Percentiles rank a stretch among this genome's conserved stretches.
These are phyloP conservation scores for Cryptococcus floricola DNA, from an alignment of 1,284 basidiomycete species.

Conservation along the genomic window DNA sequence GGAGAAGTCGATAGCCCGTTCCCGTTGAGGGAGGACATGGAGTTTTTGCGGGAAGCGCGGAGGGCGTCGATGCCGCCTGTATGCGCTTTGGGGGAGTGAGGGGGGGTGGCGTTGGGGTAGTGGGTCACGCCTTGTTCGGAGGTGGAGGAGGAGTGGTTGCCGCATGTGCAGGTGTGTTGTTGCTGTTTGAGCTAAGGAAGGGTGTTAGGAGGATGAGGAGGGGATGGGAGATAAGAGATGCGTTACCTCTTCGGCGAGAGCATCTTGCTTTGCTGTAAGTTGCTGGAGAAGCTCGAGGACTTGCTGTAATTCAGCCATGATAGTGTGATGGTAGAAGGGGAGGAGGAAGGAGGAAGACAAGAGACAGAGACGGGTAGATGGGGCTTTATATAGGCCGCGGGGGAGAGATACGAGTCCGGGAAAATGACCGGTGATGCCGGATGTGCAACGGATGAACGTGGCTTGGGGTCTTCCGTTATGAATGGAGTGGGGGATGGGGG, in stretches of 20 bases:
- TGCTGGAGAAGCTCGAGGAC: slow-evolving; percentile 33
- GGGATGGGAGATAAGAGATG: not conserved
- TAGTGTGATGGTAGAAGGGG: not conserved
- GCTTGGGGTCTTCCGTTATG: no score
- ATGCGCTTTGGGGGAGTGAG: slow-evolving; percentile 8
- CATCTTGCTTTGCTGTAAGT: slow-evolving; percentile 36
- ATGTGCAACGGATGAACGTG: not conserved
- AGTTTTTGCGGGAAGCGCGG: slow-evolving; percentile 10
- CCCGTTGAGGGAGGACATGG: not conserved
- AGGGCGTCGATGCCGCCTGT: slow-evolving; percentile 27
- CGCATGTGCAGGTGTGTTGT: slow-evolving; percentile 5
- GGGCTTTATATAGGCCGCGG: not conserved
- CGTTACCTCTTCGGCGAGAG: slow-evolving; percentile 32
- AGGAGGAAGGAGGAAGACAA: not conserved
- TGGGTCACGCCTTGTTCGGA: slow-evolving; percentile 2
- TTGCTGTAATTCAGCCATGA: slow-evolving; percentile 26
- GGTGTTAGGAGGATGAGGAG: slow-evolving; percentile 1
- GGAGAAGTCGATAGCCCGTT: not conserved
- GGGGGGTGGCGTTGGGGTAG: slow-evolving; percentile 6
- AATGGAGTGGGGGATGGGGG: no score
- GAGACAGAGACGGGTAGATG: not conserved
- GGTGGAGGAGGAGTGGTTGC: slow-evolving; percentile 1
- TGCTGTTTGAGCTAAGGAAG: not conserved
- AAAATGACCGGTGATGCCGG: not conserved
- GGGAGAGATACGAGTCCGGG: not conserved